A percentile compares a stretch with the other conserved stretches of the same genome.
These are phyloP conservation scores for Fusarium brevicatenulatum DNA, from an alignment of 2,329 filamentous ascomycete species.

Conservation along the genomic window DNA sequence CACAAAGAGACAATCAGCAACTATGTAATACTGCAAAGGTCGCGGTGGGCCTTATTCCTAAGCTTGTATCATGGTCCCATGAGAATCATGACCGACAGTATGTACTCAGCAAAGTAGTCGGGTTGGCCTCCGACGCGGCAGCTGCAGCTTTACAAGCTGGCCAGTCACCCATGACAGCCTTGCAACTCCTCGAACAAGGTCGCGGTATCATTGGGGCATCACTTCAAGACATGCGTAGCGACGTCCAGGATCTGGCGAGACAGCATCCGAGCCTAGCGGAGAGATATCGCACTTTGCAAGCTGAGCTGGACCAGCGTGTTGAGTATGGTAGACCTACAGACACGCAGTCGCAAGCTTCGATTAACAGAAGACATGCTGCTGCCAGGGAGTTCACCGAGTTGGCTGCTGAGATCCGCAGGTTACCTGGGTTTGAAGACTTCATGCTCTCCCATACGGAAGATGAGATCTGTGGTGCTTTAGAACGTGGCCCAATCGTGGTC, in stretches of 20 bases:
- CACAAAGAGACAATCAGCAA: too few relatives aligned
- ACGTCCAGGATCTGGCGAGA: neutral
- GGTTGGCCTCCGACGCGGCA: neutral
- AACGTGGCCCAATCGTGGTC: neutral
- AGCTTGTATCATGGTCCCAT: neutral
- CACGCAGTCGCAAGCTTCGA: neutral
- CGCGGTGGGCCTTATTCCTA: neutral
- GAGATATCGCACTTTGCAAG: neutral
- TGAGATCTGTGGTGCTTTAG: neutral
- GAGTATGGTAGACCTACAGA: neutral
- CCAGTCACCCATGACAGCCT: neutral
- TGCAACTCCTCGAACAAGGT: neutral
- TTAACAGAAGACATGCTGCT: neutral
- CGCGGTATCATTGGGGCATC: neutral
- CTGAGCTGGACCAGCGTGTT: neutral
- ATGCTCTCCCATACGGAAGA: neutral
- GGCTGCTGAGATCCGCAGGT: neutral
- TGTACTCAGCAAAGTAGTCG: neutral
- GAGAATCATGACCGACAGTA: neutral
- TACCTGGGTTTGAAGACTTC: neutral
- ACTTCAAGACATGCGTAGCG: neutral
- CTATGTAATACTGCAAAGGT: neutral
- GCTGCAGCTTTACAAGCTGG: neutral
- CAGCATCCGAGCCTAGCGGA: neutral
- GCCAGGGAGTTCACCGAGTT: neutral